Base-by-base conservation (phyloP, 108 stramenopile species). In the Schizochytrium sp. region DNA sequence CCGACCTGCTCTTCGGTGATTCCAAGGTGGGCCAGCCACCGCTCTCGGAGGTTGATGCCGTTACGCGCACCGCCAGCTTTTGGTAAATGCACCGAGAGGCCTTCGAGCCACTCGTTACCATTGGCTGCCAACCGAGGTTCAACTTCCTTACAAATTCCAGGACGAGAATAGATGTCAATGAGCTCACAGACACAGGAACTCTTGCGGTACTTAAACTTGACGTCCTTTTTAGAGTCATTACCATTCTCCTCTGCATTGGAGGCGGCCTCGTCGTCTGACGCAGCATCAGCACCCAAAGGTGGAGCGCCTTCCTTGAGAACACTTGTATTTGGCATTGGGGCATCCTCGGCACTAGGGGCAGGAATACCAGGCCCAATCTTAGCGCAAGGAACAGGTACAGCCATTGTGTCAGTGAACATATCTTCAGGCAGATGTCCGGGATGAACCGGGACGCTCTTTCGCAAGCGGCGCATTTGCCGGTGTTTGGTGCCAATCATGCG, bases 51-150 rank as follows among this genome's bases (percentile, higher is more conserved):
- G 19, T 83, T 83, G 46, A 83, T 53, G 19, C 45, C 73, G 50
- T 53, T 53, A 19, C 73, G 73, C 5, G 50, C n/a, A 0, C 28
- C 53, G 28, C 53, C 73, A 0, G 46, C 13, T 46, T 47, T 47
- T 19, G 73, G 73, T 8, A 83, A 28, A 8, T 83, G 73, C 7
- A 53, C 46, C 73, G 50, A 53, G 73, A 53, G 50, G 44, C 73
- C 73, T 28, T 83, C 49, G 19, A 83, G 73, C 73, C 73, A 83
- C 7, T 83, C 49, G 73, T 83, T 53, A 4, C 50, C 73, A 19
- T 53, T 53, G 8, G 73, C 73, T 46, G 73, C 46, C 44, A 64
- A 42, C 7, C 61, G 61, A 4, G 46, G 49, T 50, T 83, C 73
- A 4, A 83, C 50, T 19, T 83, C 73, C 46, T 53, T 47, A 50